These are phyloP conservation scores for Aristolochia californica DNA, from an alignment of 164 flowering plant species.

Conservation along the genomic window DNA sequence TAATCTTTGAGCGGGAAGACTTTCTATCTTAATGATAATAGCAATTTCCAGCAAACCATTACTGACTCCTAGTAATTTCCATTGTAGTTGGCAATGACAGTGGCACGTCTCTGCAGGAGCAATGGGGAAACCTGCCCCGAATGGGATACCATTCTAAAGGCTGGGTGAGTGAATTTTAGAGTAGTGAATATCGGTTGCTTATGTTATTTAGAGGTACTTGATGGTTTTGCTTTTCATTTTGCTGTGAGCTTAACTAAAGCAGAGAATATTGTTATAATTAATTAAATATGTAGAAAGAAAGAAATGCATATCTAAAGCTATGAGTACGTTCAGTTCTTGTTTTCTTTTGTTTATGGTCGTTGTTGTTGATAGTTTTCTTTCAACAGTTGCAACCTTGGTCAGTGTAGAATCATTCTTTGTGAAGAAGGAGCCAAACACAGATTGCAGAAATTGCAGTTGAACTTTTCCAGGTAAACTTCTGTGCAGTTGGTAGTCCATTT, in stretches of 20 bases:
- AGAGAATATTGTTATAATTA: not conserved
- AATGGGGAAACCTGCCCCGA: conserved; percentile 73
- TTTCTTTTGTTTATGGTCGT: not conserved
- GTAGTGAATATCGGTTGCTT: not conserved
- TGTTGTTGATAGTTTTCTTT: not conserved
- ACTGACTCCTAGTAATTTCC: not conserved
- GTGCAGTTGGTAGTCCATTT: conserved; percentile 48
- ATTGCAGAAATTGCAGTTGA: conserved; percentile 86
- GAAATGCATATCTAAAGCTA: not conserved
- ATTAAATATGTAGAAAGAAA: not conserved
- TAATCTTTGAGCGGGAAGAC: not conserved
- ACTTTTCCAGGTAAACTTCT: conserved; percentile 71
- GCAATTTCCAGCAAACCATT: not conserved
- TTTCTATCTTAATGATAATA: not conserved
- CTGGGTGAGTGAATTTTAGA: conserved; percentile 36
- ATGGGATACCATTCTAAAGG: conserved; percentile 63
- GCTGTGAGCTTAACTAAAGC: not conserved
- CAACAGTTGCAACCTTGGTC: conserved; percentile 91
- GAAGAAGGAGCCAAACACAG: conserved; percentile 77
- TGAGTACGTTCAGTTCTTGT: not conserved
- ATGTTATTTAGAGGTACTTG: not conserved
- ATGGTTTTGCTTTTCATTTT: not conserved
- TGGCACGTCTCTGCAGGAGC: conserved; percentile 57
- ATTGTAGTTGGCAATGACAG: conserved; percentile 54
- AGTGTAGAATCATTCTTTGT: conserved; percentile 69